Evolutionary conservation across 1,139 yeast genomes (phyloP).

Genomic region (Yamadazyma kanchanaburiensis): DNA sequence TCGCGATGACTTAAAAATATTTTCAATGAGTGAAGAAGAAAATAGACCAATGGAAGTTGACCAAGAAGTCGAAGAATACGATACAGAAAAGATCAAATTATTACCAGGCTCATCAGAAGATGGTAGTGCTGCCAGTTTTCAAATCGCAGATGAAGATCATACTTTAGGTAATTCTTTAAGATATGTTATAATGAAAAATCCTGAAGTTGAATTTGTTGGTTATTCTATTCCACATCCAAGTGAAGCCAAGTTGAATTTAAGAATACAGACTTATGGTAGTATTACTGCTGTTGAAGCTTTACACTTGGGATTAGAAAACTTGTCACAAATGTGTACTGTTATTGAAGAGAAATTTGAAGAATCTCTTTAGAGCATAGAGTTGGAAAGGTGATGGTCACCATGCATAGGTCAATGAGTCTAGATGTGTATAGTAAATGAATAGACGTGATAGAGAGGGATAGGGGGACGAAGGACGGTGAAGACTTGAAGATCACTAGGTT

Average conservation of each 20-base stretch:
- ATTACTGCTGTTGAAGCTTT: slow-evolving; percentile 91
- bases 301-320: slow-evolving; percentile 85
- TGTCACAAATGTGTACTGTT: slow-evolving; percentile 77
- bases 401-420: no score
- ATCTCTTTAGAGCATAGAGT: slow-evolving; percentile 3
- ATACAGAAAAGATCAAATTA: slow-evolving; percentile 49
- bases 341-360: slow-evolving; percentile 67
- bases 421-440: no score
- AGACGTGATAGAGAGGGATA: no score
- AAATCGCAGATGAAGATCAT: slow-evolving; percentile 89
- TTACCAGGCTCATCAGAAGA: slow-evolving; percentile 94
- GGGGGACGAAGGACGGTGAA: no score
- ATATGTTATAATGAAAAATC: slow-evolving; percentile 94
- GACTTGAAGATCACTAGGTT: no score
- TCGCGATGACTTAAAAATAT: slow-evolving; percentile 1
- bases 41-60: slow-evolving; percentile 9
- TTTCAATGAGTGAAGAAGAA: slow-evolving; percentile 8
- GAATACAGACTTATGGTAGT: slow-evolving; percentile 91
- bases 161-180: slow-evolving; percentile 92
- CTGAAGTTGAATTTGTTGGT: slow-evolving; percentile 97
- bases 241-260: slow-evolving; percentile 80
- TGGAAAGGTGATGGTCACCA: slow-evolving; percentile 1
- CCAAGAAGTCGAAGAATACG: slow-evolving; percentile 37
- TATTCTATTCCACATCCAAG: slow-evolving; percentile 99
- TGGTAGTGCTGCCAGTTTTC: slow-evolving; percentile 94